Evolutionary conservation across 495 filamentous ascomycete genomes (phyloP).

Genomic region (Tuber calosporum): DNA sequence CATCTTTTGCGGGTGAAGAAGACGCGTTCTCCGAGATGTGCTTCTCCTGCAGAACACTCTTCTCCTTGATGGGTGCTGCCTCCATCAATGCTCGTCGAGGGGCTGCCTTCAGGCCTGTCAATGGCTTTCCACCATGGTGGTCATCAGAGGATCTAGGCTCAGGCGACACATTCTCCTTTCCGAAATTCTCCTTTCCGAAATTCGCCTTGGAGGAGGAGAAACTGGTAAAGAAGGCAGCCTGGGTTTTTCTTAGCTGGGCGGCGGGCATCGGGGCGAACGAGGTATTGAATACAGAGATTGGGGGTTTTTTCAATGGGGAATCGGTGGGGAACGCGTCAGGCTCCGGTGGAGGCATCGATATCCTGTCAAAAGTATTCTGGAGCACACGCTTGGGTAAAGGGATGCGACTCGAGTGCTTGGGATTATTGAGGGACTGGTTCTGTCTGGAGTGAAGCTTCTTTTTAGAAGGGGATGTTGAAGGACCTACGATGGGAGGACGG

Average conservation of each 20-base stretch:
- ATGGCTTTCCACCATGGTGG: constrained; percentile 42
- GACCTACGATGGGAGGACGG: constrained; percentile 43
- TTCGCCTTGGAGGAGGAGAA: constrained; percentile 50
- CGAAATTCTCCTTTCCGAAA: constrained; percentile 45
- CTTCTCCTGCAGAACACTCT: constrained; percentile 44
- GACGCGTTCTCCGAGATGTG: constrained; percentile 17
- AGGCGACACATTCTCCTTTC: constrained; percentile 62
- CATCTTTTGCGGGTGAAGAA: constrained; percentile 27
- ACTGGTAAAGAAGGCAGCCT: constrained; percentile 60
- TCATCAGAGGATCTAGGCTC: constrained; percentile 43
- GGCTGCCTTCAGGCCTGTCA: constrained; percentile 45
- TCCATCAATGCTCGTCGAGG: constrained; percentile 64
- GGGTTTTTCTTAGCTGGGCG: constrained; percentile 46
- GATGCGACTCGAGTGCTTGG: constrained; percentile 26
- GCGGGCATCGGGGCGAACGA: constrained; percentile 41
- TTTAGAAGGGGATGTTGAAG: constrained; percentile 45
- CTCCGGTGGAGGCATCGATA: constrained; percentile 67
- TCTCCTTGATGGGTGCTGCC: constrained; percentile 66
- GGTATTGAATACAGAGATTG: constrained; percentile 55
- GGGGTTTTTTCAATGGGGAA: constrained; percentile 71
- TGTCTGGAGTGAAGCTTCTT: constrained; percentile 32
- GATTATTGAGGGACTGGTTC: constrained; percentile 37
- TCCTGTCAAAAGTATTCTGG: constrained; percentile 49
- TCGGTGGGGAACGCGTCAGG: constrained; percentile 64
- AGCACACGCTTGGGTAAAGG: constrained; percentile 40